These are phyloP conservation scores for Funneliformis mosseae DNA, from an alignment of 192 early-diverging fungal genomes.

Conservation along the genomic window DNA sequence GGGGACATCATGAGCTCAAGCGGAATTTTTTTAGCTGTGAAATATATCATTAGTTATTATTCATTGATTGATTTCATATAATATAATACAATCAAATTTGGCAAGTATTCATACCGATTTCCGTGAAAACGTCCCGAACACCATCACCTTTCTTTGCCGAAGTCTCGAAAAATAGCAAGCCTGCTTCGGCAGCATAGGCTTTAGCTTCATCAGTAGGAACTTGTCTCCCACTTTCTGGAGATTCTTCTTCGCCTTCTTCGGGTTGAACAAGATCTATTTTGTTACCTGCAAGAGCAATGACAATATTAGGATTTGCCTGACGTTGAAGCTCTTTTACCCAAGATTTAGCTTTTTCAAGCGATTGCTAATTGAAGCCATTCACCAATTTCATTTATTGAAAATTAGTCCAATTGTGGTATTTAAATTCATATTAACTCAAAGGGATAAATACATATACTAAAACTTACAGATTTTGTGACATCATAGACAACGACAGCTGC, in stretches of 20 bases:
- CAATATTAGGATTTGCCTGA: conserved; percentile 93
- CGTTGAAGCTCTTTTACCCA: conserved; percentile 98
- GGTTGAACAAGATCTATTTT: conserved; percentile 81
- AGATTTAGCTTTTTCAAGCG: conserved; percentile 89
- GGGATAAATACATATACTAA: not conserved
- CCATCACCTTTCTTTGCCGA: conserved; percentile 84
- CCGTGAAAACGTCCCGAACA: conserved; percentile 88
- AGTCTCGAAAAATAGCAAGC: conserved; percentile 88
- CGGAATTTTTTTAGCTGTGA: not conserved
- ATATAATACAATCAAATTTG: not conserved
- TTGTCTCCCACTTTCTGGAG: conserved; percentile 52
- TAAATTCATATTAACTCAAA: not conserved
- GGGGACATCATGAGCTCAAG: not conserved
- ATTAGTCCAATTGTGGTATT: not conserved
- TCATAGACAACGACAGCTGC: conserved; percentile 97
- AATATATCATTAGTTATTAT: not conserved
- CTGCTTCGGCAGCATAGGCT: conserved; percentile 78
- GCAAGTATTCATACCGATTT: conserved; percentile 59
- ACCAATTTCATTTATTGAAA: conserved; percentile 8
- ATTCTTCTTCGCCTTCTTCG: conserved; percentile 49
- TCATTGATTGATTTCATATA: not conserved
- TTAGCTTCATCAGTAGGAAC: conserved; percentile 78
- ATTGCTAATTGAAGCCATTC: conserved; percentile 52
- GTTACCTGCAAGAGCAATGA: conserved; percentile 96
- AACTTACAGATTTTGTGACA: conserved; percentile 75